Evolutionary conservation across 1,139 yeast species (phyloP).

Genomic region (Magnusiomyces suaveolens): DNA sequence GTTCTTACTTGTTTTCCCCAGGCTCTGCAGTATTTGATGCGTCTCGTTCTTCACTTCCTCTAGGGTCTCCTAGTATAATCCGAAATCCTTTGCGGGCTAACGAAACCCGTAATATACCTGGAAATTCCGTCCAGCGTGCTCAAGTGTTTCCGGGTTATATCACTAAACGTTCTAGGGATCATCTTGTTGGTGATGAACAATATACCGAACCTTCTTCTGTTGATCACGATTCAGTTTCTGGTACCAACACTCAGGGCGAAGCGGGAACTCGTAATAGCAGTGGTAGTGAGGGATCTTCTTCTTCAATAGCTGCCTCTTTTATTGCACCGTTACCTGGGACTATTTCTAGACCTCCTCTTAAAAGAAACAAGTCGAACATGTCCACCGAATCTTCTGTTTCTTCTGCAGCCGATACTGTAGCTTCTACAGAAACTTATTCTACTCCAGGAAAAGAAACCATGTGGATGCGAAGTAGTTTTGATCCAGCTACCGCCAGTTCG

Average conservation of each 20-base stretch:
- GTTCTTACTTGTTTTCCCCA: no score
- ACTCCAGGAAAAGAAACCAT: conserved; percentile 17
- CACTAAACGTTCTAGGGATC: not conserved
- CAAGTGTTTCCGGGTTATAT: not conserved
- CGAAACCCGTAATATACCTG: not conserved
- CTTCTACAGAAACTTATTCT: conserved; percentile 2
- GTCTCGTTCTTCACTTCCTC: not conserved
- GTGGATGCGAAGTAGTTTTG: conserved; percentile 14
- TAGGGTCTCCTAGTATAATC: not conserved
- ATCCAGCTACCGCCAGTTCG: not conserved
- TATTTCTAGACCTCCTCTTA: not conserved
- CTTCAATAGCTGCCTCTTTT: not conserved
- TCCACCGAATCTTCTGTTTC: conserved; percentile 18
- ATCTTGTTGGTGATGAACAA: not conserved
- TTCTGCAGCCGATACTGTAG: conserved; percentile 6
- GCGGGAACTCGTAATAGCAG: not conserved
- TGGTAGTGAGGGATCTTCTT: not conserved
- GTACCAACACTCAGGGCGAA: not conserved
- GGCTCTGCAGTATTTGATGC: no score
- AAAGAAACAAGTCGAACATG: conserved; percentile 8
- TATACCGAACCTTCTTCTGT: not conserved
- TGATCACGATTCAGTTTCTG: not conserved
- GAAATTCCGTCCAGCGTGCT: not conserved
- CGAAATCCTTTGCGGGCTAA: not conserved
- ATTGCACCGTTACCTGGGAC: not conserved